Evolutionary conservation across 192 early-diverging fungal species (phyloP), one percentile per base, ranked within the genome.

Genomic region (Linnemannia hyalina): DNA sequence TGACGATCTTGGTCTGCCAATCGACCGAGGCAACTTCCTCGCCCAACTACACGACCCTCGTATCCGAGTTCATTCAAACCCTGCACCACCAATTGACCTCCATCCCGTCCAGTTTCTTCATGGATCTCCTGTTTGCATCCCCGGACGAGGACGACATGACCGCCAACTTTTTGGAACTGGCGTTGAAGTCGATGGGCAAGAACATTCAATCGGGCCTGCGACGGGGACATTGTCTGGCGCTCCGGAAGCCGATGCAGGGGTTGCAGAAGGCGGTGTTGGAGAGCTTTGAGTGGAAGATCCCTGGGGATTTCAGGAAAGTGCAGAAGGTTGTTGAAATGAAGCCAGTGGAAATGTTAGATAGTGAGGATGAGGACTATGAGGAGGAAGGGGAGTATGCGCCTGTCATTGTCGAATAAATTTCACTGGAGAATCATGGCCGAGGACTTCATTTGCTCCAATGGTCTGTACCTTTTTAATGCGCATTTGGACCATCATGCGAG

Each of bases 381-480:
- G 95, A 95, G 57, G 92, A 92, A 41, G 93, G 93, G 57, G 94
- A 95, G 82, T 93, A 93, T 82, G 95, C 94, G 8, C 94, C 94
- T 6, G 90, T 92, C n/a, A 88, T 95, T 26, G 93, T 95, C 4
- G 91, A 94, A 57, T 87, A 89, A 20, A 29, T 52, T 29, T 20
- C 23, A 6, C 0, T 38, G 70, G 22, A n/a, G 20, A 10, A 10
- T 15, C 60, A 26, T 2, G 29, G 60, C 13, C 29, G 60, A 65
- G 60, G 35, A 32, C 11, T 32, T 4, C 26, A 32, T 8, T 65
- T 65, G 60, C 2, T 2, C 13, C 13, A 7, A 13, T 46, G 13
- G 44, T 16, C 3, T 52, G 15, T 18, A 20, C 4, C 18, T 52
- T 52, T 18, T 52, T 52, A 11, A 7, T 22, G 18, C 20, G 49